Base-by-base conservation (phyloP, 2,329 filamentous ascomycete genomes). In the Microsporum audouinii region DNA sequence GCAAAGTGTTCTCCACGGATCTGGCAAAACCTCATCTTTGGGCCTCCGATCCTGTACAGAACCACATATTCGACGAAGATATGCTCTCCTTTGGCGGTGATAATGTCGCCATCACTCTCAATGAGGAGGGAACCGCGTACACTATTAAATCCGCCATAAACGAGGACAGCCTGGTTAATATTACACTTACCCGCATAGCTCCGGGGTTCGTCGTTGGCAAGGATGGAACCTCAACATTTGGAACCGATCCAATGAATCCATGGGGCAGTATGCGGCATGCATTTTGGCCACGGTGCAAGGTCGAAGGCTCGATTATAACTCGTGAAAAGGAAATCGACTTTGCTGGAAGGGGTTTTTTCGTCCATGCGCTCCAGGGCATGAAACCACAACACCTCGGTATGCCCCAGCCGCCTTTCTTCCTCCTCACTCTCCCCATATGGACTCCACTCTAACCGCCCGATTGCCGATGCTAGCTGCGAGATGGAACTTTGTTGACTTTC, bases 401-500 rank as follows among this genome's bases (percentile, higher is more conserved):
- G 77, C 68, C 57, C 10, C 23, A 60, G n/a, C 12, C 43, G 14
- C 23, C 5, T 31, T 39, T 5, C 23, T 17, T 41, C 5, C 7
- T 43, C 14, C 23, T 7, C 23, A 59, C 27, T 58, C 57, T 63
- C 59, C 38, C 43, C 53, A 36, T 39, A 8, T 31, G 4, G 29
- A 27, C 56, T 7, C 33, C 33, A 34, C 14, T 27, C 64, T 67
- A 60, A 65, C 61, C 14, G 23, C 4, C 58, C 45, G 34, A 55
- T n/a, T 23, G 8, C 61, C 17, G n/a, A 5, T 33, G 31, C 29
- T 66, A 84, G 85, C 92, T 64, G 85, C 88, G 34, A 85, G 83
- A 65, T 99, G 94, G 94, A 96, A 94, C 76, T 99, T 96, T 78
- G 81, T 84, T 75, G 84, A 91, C 76, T 96, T 96, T 79, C 91